Evolutionary conservation across 2,329 filamentous ascomycete species (phyloP).

Genomic region (Diaporthe longicolla): DNA sequence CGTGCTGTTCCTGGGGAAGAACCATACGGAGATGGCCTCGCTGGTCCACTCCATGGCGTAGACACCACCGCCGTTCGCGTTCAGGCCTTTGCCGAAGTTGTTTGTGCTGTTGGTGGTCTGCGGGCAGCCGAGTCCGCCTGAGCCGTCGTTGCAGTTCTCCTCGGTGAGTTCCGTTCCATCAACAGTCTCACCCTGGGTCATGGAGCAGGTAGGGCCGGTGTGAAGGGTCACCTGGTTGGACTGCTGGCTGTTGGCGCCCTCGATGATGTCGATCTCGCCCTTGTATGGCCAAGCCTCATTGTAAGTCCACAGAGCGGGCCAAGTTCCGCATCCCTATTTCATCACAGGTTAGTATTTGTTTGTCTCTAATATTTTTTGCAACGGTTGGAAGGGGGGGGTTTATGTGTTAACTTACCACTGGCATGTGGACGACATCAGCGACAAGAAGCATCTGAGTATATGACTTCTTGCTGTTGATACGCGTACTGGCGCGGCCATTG

Average conservation of each 20-base stretch:
- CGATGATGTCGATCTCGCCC: constrained; percentile 86
- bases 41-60: constrained; percentile 85
- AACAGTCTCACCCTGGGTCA: constrained; percentile 64
- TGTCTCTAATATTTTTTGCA: background rate
- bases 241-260: constrained; percentile 77
- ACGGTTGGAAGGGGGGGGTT: background rate
- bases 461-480: constrained; percentile 75
- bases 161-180: constrained; percentile 57
- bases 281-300: constrained; percentile 78
- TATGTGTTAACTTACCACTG: constrained; percentile 54
- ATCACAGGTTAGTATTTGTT: background rate
- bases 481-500: constrained; percentile 77
- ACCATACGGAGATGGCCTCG: constrained; percentile 81
- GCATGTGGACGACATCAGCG: constrained; percentile 82
- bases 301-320: constrained; percentile 81
- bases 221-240: constrained; percentile 77
- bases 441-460: constrained; percentile 81
- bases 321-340: constrained; percentile 73
- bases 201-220: constrained; percentile 72
- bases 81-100: constrained; percentile 79
- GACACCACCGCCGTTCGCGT: constrained; percentile 76
- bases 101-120: constrained; percentile 64
- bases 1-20: constrained; percentile 75
- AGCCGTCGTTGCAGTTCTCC: constrained; percentile 69
- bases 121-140: constrained; percentile 70